These are phyloP conservation scores for Smithsoniella earleae DNA, from an alignment of 163 green algal genomes.

Conservation along the genomic window DNA sequence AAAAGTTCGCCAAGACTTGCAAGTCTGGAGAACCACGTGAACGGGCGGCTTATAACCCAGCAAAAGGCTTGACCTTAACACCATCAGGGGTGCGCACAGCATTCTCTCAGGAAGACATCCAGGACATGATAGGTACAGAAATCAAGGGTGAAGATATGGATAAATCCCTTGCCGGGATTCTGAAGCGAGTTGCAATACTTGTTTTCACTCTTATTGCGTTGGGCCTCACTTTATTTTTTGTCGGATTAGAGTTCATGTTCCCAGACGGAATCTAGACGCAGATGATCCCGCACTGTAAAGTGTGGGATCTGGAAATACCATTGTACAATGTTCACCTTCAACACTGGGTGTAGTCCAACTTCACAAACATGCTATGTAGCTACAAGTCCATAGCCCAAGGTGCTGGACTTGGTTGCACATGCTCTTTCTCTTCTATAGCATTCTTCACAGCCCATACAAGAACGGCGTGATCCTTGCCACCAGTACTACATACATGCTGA, in stretches of 20 bases:
- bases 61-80: background rate
- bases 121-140: background rate
- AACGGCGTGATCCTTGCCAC: conserved; percentile 49
- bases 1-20: background rate
- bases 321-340: background rate
- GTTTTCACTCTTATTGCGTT: background rate
- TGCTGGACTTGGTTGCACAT: background rate
- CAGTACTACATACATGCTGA: conserved; percentile 13
- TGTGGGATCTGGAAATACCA: background rate
- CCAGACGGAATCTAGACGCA: conserved; percentile 1
- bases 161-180: background rate
- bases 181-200: conserved; percentile 7
- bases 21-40: background rate
- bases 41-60: background rate
- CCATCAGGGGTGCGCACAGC: conserved; percentile 3
- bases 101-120: background rate
- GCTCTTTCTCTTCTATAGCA: background rate
- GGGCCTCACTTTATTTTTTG: background rate
- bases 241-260: background rate
- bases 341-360: background rate
- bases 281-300: too few relatives aligned
- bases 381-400: conserved; percentile 11
- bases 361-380: background rate
- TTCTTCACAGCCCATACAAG: conserved; percentile 52
- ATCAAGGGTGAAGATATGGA: conserved; percentile 15